Conservation (phyloP, 345 rosid genomes). For the Pistacia atlantica region DNA sequence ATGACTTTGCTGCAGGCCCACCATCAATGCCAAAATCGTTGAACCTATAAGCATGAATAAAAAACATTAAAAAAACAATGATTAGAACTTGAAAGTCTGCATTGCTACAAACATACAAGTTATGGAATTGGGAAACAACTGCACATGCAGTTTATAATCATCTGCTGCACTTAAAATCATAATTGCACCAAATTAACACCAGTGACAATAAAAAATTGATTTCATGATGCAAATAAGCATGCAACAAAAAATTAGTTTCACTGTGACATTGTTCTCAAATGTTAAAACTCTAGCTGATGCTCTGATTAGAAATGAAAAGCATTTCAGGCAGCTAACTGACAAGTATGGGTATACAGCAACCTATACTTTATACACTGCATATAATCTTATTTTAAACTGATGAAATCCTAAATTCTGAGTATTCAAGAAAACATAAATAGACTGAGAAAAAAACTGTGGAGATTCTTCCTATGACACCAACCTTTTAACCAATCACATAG, state of each 20-base stretch:
- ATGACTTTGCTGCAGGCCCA: conserved; percentile 53
- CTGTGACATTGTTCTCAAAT: background rate
- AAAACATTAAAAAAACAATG: background rate
- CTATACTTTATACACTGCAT: too few species aligned
- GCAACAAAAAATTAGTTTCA: too few species aligned
- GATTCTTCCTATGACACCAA: too few species aligned
- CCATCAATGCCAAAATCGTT: conserved; percentile 66
- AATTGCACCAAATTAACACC: background rate
- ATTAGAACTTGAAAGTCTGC: background rate
- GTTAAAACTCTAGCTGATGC: too few species aligned
- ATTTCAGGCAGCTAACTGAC: too few species aligned
- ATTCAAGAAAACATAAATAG: too few species aligned
- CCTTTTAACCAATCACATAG: too few species aligned
- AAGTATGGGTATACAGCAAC: too few species aligned
- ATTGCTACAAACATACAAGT: background rate
- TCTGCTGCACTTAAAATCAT: background rate
- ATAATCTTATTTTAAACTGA: too few species aligned
- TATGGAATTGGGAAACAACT: background rate
- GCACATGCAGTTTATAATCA: background rate
- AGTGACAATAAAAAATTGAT: background rate
- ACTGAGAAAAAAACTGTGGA: too few species aligned
- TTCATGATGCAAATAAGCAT: background rate
- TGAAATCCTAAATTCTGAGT: too few species aligned
- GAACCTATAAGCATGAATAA: conserved; percentile 42
- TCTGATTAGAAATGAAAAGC: too few species aligned